Evolutionary conservation across 83 land plant genomes (phyloP), one percentile per base, ranked within the genome.

Genomic region (Diphasiastrum complanatum): DNA sequence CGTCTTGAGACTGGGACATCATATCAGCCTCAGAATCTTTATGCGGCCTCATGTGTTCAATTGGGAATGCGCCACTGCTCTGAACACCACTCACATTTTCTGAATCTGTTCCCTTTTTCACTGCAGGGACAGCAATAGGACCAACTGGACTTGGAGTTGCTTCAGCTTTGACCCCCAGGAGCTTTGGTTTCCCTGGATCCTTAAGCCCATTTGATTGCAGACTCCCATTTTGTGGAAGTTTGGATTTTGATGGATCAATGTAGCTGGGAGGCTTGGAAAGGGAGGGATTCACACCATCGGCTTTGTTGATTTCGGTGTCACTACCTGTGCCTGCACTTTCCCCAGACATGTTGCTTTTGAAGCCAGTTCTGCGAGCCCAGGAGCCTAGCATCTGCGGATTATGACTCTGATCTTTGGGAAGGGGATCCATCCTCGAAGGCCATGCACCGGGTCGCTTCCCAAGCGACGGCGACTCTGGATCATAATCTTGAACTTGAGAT

Each of bases 301-400:
- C 47, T 20, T 30, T 33, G 20, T 51, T 74, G 37, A 82, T 78
- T 18, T 78, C 68, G n/a, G 28, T 11, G 10, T 70, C 78, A 27
- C 65, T 61, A 14, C 69, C 75, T 51, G 65, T 80, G 34, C 75
- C 73, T 10, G 45, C 32, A 10, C 64, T 80, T 71, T 89, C 95
- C 8, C 85, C 85, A 46, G 92, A 86, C 61, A 75, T 45, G 40
- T 74, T 71, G 36, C 83, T 77, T 41, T 75, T 78, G 83, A 82
- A 89, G 0, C 99, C 99, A 36, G 96, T 89, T 41, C 85, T 67
- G 55, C 75, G 81, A 8, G 99, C 99, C 99, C 99, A 93, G 1
- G 90, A 75, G 2, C 84, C 74, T 11, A 80, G 78, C 74, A 71
- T 80, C 40, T 52, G 63, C 14, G 78, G 35, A 47, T 75, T 83